phyloP scores from a whole-genome alignment of 148 eudicot genomes.

The Rhododendron simsii region DNA sequence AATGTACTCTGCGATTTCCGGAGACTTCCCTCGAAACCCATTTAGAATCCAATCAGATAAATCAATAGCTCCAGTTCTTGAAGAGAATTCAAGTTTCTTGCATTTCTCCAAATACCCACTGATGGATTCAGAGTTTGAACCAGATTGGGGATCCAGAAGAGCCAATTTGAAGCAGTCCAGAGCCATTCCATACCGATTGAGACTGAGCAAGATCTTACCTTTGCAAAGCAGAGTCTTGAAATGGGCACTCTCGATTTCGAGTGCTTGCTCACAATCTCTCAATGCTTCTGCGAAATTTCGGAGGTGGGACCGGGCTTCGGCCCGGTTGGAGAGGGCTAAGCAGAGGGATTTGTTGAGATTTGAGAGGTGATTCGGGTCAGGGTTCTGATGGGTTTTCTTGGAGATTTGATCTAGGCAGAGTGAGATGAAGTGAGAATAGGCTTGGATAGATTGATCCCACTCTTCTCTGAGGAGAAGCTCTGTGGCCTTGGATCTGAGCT shows the following conservation, averaged over 20 bases:
- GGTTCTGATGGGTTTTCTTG: conserved; percentile 19
- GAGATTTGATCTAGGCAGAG: conserved; percentile 43
- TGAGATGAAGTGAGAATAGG: conserved; percentile 58
- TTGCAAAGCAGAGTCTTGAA: conserved; percentile 77
- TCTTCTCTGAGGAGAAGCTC: conserved; percentile 78
- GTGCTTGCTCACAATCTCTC: conserved; percentile 68
- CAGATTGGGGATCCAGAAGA: conserved; percentile 41
- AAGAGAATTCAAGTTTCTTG: conserved; percentile 25
- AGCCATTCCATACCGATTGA: conserved; percentile 51
- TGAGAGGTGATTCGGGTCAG: conserved; percentile 16
- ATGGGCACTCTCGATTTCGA: conserved; percentile 49
- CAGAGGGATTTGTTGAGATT: conserved; percentile 70
- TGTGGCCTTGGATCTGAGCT: conserved; percentile 78
- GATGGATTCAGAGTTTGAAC: conserved; percentile 43
- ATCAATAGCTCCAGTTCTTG: conserved; percentile 64
- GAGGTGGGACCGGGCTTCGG: conserved; percentile 53
- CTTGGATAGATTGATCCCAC: conserved; percentile 49
- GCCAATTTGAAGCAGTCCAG: conserved; percentile 58
- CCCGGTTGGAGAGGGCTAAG: conserved; percentile 67
- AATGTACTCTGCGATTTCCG: conserved; percentile 70
- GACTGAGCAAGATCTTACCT: conserved; percentile 68
- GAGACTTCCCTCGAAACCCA: conserved; percentile 54
- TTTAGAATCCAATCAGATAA: conserved; percentile 62
- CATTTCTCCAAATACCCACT: conserved; percentile 61
- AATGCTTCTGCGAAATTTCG: conserved; percentile 39